A percentile compares a stretch with the other conserved stretches of the same genome.
These are phyloP conservation scores for Tuber indicum DNA, from an alignment of 495 filamentous ascomycete species.

Conservation along the genomic window DNA sequence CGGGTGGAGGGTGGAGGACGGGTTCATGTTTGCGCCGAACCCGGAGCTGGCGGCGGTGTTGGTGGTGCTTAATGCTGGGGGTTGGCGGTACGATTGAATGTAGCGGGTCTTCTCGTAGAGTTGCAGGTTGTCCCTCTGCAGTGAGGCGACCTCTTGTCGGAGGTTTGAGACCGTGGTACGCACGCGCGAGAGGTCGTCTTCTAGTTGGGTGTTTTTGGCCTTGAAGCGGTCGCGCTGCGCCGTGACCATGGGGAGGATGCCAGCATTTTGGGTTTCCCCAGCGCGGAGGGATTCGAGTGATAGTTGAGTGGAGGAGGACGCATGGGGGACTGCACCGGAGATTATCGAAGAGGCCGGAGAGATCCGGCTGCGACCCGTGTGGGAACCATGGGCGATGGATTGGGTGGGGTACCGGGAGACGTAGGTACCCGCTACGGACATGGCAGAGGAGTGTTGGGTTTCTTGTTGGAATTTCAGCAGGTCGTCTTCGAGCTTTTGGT, in stretches of 20 bases:
- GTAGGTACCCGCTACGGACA: constrained; percentile 90
- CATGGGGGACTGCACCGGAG: constrained; percentile 76
- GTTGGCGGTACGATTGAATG: constrained; percentile 72
- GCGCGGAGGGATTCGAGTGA: constrained; percentile 66
- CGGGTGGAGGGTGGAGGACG: constrained; percentile 57
- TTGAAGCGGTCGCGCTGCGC: constrained; percentile 98
- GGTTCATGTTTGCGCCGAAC: constrained; percentile 66
- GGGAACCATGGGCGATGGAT: constrained; percentile 58
- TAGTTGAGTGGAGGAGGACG: constrained; percentile 47
- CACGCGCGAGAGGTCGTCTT: constrained; percentile 77
- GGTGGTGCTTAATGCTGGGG: constrained; percentile 44
- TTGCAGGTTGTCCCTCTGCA: constrained; percentile 93
- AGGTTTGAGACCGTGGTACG: constrained; percentile 78
- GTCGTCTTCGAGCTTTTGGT: constrained; percentile 86
- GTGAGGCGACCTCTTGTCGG: constrained; percentile 79
- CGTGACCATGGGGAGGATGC: constrained; percentile 95
- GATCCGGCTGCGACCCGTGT: constrained; percentile 57
- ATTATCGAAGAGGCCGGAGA: constrained; percentile 98
- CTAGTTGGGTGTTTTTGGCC: constrained; percentile 85
- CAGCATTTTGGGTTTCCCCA: constrained; percentile 50
- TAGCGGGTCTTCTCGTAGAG: constrained; percentile 98
- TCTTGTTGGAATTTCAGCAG: constrained; percentile 81
- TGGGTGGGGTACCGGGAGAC: constrained; percentile 66
- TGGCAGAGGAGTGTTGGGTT: constrained; percentile 68
- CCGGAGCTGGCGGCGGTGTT: constrained; percentile 61